Evolutionary conservation across 2,329 filamentous ascomycete species (phyloP).

Genomic region (Allantophomopsis lycopodina): DNA sequence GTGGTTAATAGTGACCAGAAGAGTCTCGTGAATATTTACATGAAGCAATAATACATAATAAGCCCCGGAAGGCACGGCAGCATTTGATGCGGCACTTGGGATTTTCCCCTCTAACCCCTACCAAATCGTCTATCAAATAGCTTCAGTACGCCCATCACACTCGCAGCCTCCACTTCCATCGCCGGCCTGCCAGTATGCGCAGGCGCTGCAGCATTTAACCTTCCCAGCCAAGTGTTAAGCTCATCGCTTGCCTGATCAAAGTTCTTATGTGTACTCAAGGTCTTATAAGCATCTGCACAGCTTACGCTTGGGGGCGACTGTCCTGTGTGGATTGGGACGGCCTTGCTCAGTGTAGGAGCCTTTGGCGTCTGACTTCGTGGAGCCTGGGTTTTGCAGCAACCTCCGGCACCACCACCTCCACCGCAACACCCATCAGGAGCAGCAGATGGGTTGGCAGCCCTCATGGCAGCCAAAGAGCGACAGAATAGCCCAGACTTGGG

Average conservation of each 20-base stretch:
- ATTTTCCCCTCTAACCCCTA: constrained; percentile 10
- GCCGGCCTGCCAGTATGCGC: constrained; percentile 30
- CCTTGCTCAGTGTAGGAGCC: too few relatives aligned
- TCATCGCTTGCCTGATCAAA: constrained; percentile 64
- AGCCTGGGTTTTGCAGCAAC: constrained; percentile 42
- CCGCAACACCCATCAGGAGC: constrained; percentile 45
- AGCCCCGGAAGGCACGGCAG: too few relatives aligned
- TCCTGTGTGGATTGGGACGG: constrained; percentile 5
- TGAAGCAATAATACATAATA: too few relatives aligned
- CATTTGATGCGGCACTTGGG: too few relatives aligned
- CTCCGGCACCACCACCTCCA: constrained; percentile 40
- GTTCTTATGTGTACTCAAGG: constrained; percentile 61
- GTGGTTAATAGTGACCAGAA: too few relatives aligned
- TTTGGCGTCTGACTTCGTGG: constrained; percentile 8
- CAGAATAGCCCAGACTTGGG: constrained; percentile 75
- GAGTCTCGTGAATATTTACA: too few relatives aligned
- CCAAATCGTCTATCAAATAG: constrained; percentile 69
- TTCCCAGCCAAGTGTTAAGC: constrained; percentile 62
- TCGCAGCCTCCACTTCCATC: constrained; percentile 70
- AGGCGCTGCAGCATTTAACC: constrained; percentile 44
- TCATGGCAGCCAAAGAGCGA: constrained; percentile 58
- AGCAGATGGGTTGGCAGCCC: constrained; percentile 16
- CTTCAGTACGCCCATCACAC: constrained; percentile 75
- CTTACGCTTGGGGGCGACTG: constrained; percentile 36
- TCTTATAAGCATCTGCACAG: constrained; percentile 69